phyloP scores from a whole-genome alignment of 1,139 yeast genomes.

The Blastobotrys niveus region DNA sequence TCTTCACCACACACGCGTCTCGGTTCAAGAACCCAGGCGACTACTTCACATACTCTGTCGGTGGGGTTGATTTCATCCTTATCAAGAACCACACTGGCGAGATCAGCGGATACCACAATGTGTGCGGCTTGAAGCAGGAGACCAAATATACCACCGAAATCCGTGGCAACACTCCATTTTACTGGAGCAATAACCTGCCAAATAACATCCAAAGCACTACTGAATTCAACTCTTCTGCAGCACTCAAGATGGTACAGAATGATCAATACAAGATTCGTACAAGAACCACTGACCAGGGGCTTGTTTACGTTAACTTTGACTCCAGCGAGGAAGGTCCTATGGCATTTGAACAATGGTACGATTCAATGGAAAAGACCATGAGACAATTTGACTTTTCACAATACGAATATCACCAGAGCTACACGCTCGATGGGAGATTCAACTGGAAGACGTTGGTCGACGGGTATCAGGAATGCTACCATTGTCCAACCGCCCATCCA shows the following conservation, averaged over 20 bases:
- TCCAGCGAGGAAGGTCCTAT: constrained; percentile 11
- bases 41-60: constrained; percentile 9
- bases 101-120: constrained; percentile 13
- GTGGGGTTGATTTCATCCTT: constrained; percentile 10
- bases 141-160: constrained; percentile 3
- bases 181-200: constrained; percentile 9
- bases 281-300: constrained; percentile 10
- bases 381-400: constrained; percentile 11
- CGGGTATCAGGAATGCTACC: constrained; percentile 14
- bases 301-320: constrained; percentile 12
- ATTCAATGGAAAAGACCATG: constrained; percentile 13
- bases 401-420: constrained; percentile 13
- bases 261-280: constrained; percentile 8
- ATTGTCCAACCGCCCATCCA: constrained; percentile 16
- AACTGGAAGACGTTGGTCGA: constrained; percentile 15
- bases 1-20: constrained; percentile 9
- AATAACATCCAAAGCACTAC: constrained; percentile 1
- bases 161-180: constrained; percentile 7
- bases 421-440: constrained; percentile 10
- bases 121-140: constrained; percentile 13
- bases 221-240: constrained; percentile 4
- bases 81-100: constrained; percentile 10
- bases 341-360: constrained; percentile 12
- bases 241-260: constrained; percentile 9
- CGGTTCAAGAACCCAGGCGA: constrained; percentile 12